Evolutionary conservation across 2,329 filamentous ascomycete species (phyloP), one percentile per base, ranked within the genome.

Genomic region (Aspergillus felis): DNA sequence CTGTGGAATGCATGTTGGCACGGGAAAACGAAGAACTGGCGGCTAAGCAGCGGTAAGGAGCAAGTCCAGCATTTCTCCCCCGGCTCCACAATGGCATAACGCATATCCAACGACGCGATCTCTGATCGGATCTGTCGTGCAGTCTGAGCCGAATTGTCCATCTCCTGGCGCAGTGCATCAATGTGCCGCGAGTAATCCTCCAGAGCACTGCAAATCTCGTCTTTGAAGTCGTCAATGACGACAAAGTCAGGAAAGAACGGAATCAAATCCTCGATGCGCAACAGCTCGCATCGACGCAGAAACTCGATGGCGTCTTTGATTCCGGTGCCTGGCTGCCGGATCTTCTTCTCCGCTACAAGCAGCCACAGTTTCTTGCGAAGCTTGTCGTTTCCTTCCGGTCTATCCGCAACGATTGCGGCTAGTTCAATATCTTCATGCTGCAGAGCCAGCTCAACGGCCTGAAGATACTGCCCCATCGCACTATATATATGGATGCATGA

Each of bases 161-260:
- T 99, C 74, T 97, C 93, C 63, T 88, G 86, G 69, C 92, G 92
- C 42, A 99, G 79, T 1, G 81, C 81, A 68, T 97, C 94, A 64
- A 99, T 99, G 64, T 91, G 91, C 41, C 90, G 88, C 50, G 87
- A 90, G 77, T 99, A 99, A 62, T 95, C 90, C 74, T 99, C 94
- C 1, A 99, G 82, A 1, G 95, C 94, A 0, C 86, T 82, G 76
- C 94, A 99, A 41, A 99, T 97, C 72, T 99, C 94, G 62, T 97
- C 92, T 71, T 97, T 97, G 82, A 99, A 99, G 74, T 97, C 94
- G 71, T 99, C 94, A 61, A 99, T 97, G 53, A 97, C 90, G 25
- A 97, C 92, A 71, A 99, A 99, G 72, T 99, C 94, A 0, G 94
- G 94, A 77, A 99, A 99, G 79, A 99, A 97, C 0, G 94, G 94